phyloP scores from a whole-genome alignment of 768 basidiomycete species.

The Naematelia encephala region DNA sequence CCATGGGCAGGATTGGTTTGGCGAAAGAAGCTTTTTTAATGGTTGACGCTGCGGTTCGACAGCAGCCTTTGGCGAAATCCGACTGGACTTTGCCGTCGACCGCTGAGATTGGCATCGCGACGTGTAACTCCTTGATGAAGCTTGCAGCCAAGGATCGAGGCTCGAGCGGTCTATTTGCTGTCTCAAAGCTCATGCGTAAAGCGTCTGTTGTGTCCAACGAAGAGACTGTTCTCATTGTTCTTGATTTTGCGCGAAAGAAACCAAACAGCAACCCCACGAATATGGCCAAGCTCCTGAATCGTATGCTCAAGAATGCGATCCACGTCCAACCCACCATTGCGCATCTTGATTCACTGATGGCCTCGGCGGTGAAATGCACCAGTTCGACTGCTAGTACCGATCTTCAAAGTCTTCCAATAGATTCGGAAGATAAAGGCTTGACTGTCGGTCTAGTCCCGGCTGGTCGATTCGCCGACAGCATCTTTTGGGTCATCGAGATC shows the following conservation, averaged over 20 bases:
- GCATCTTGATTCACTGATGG: conserved; percentile 22
- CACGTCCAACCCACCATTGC: conserved; percentile 11
- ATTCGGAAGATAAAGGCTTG: background rate
- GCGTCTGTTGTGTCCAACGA: conserved; percentile 13
- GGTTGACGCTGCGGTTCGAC: background rate
- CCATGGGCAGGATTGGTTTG: background rate
- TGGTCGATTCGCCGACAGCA: background rate
- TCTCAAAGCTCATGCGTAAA: background rate
- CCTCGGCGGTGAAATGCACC: conserved; percentile 9
- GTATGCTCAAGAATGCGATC: conserved; percentile 3
- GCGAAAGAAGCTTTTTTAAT: background rate
- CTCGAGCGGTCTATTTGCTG: background rate
- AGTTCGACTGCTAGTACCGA: background rate
- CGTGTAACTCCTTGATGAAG: conserved; percentile 10
- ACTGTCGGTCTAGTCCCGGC: background rate
- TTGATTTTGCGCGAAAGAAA: conserved; percentile 12
- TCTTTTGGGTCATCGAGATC: background rate
- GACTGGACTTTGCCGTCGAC: background rate
- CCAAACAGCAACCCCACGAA: conserved; percentile 9
- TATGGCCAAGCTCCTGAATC: conserved; percentile 14
- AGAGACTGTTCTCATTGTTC: conserved; percentile 18
- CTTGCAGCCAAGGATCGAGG: background rate
- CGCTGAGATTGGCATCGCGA: conserved; percentile 5
- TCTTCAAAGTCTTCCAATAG: background rate
- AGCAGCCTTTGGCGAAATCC: background rate